phyloP scores from a whole-genome alignment of 106 monocot species.

The Apostasia ramifera region DNA sequence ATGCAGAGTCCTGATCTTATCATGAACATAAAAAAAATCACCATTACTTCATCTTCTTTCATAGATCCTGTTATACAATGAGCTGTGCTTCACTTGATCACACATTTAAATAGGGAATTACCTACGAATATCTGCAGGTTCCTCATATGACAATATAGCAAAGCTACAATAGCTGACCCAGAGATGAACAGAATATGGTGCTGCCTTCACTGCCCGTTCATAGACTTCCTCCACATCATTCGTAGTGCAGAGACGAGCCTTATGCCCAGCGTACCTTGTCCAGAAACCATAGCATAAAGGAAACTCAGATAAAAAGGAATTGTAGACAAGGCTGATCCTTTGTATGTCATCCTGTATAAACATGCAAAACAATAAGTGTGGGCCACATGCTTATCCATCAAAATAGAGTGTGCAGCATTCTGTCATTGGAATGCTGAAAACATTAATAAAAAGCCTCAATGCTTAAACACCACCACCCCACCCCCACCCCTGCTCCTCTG shows the following conservation, averaged over 20 bases:
- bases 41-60: no score
- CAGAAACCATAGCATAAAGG: slow-evolving; percentile 86
- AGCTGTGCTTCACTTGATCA: no score
- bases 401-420: no score
- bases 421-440: no score
- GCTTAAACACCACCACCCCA: no score
- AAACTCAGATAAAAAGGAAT: slow-evolving; percentile 63
- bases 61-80: no score
- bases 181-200: slow-evolving; percentile 62
- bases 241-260: slow-evolving; percentile 28
- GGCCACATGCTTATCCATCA: no score
- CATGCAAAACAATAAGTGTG: neutral
- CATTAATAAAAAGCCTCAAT: no score
- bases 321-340: slow-evolving; percentile 46
- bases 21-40: no score
- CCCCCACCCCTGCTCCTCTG: no score
- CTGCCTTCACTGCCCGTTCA: slow-evolving; percentile 60
- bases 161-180: slow-evolving; percentile 82
- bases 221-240: slow-evolving; percentile 54
- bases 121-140: slow-evolving; percentile 77
- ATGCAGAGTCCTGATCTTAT: no score
- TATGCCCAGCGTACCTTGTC: slow-evolving; percentile 66
- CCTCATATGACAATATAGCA: slow-evolving; percentile 50
- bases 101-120: neutral
- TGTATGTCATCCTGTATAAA: slow-evolving; percentile 55